Evolutionary conservation across 2,329 filamentous ascomycete species (phyloP).

Genomic region (Chrysoporthe deuterocubensis): DNA sequence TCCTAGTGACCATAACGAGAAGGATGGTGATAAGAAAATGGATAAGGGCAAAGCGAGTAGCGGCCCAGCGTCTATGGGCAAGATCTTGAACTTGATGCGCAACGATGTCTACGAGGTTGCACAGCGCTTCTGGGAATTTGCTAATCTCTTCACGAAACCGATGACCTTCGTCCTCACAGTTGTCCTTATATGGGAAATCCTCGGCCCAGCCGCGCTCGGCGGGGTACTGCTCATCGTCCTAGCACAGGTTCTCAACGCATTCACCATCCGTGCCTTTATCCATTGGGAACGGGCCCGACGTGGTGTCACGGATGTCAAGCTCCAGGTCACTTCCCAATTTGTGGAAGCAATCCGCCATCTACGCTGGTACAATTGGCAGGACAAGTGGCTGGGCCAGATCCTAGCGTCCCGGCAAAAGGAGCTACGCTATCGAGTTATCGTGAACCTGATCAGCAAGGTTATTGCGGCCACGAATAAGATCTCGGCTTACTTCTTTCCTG

Average conservation of each 20-base stretch:
- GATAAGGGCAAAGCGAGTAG: slow-evolving; percentile 29
- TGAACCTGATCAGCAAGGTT: slow-evolving; percentile 63
- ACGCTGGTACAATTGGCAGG: slow-evolving; percentile 83
- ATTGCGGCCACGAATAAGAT: slow-evolving; percentile 73
- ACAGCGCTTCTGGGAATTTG: slow-evolving; percentile 87
- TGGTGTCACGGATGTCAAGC: slow-evolving; percentile 73
- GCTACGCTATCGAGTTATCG: slow-evolving; percentile 66
- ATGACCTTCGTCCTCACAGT: slow-evolving; percentile 76
- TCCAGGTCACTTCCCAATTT: slow-evolving; percentile 83
- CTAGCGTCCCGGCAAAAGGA: slow-evolving; percentile 71
- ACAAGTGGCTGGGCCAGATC: slow-evolving; percentile 72
- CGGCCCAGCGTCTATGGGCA: slow-evolving; percentile 77
- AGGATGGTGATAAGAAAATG: slow-evolving; percentile 37
- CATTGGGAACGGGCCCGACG: slow-evolving; percentile 73
- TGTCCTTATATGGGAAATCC: slow-evolving; percentile 73
- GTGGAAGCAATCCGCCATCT: slow-evolving; percentile 84
- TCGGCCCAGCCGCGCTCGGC: slow-evolving; percentile 79
- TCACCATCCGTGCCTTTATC: slow-evolving; percentile 69
- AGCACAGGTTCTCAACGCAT: slow-evolving; percentile 71
- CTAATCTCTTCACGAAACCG: slow-evolving; percentile 75
- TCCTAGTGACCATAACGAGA: slow-evolving; percentile 39
- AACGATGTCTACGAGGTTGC: slow-evolving; percentile 82
- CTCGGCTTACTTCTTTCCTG: slow-evolving; percentile 75
- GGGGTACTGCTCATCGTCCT: slow-evolving; percentile 71
- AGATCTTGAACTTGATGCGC: slow-evolving; percentile 86